Percentiles rank a stretch among this genome's conserved stretches.
These are phyloP conservation scores for Candida hispaniensis DNA, from an alignment of 805 yeast species.

Conservation along the genomic window DNA sequence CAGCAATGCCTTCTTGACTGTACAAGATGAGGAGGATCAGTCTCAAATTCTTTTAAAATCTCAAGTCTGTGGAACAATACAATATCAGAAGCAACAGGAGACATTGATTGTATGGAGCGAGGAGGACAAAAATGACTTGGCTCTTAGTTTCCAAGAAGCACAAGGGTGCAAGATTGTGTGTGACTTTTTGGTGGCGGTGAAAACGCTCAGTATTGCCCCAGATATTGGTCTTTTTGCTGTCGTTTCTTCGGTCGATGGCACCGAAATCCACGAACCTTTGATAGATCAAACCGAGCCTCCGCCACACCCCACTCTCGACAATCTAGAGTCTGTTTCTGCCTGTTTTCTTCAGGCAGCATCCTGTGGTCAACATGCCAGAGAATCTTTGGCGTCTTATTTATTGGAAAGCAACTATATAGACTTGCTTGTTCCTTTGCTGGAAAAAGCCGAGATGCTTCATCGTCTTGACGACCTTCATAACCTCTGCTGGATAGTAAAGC, in stretches of 20 bases:
- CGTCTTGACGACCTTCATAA: conserved; percentile 48
- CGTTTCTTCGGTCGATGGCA: conserved; percentile 31
- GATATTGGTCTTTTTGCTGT: conserved; percentile 67
- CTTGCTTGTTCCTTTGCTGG: conserved; percentile 43
- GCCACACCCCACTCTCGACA: conserved; percentile 33
- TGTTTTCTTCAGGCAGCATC: conserved; percentile 51
- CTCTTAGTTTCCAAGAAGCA: conserved; percentile 83
- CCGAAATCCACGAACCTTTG: conserved; percentile 53
- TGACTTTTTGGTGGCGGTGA: conserved; percentile 55
- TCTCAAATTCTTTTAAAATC: conserved; percentile 52
- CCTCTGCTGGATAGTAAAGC: conserved; percentile 64
- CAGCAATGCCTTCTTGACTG: conserved; percentile 31
- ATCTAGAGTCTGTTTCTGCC: conserved; percentile 45
- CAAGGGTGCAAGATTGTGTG: conserved; percentile 80
- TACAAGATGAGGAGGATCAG: conserved; percentile 56
- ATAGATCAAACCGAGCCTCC: conserved; percentile 76
- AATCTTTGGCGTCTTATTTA: conserved; percentile 47
- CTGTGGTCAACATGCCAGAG: conserved; percentile 32
- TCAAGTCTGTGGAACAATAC: conserved; percentile 59
- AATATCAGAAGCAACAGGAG: conserved; percentile 89
- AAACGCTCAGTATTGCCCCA: conserved; percentile 51
- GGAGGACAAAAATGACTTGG: conserved; percentile 54
- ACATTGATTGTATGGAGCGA: conserved; percentile 94
- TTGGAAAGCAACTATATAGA: conserved; percentile 43
- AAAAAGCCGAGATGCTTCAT: conserved; percentile 43